phyloP scores from a whole-genome alignment of 495 filamentous ascomycete genomes.

The Neurospora intermedia region DNA sequence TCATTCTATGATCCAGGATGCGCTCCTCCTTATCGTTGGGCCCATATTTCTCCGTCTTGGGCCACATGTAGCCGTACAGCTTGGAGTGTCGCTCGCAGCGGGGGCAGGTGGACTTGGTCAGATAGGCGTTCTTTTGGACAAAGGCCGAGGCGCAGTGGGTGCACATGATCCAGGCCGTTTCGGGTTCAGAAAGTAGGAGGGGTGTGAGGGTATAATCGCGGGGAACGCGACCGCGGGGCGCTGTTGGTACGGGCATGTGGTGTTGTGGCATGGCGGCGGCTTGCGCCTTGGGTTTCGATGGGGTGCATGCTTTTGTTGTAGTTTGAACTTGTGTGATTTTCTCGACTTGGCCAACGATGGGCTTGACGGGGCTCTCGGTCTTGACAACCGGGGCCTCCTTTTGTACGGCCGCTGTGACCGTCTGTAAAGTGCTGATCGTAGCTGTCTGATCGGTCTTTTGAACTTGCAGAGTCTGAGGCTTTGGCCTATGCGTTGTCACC shows the following conservation, averaged over 20 bases:
- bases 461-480: neutral
- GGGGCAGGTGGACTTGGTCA: slow-evolving; percentile 72
- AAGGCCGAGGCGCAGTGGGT: slow-evolving; percentile 71
- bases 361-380: neutral
- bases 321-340: neutral
- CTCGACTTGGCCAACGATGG: neutral
- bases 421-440: neutral
- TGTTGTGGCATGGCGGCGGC: neutral
- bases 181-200: slow-evolving; percentile 57
- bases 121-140: slow-evolving; percentile 77
- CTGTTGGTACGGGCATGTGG: neutral
- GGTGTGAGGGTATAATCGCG: slow-evolving; percentile 73
- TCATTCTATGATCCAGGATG: slow-evolving; percentile 58
- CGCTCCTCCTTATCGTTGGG: slow-evolving; percentile 65
- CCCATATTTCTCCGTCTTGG: slow-evolving; percentile 75
- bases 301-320: neutral
- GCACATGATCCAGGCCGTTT: slow-evolving; percentile 78
- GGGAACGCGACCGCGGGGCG: slow-evolving; percentile 37
- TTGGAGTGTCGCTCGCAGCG: slow-evolving; percentile 93
- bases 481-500: neutral
- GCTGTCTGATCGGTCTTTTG: neutral
- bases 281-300: neutral
- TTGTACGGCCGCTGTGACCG: neutral
- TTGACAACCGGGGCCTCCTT: neutral
- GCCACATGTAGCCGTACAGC: slow-evolving; percentile 90